Conservation (phyloP, 306 rosid genomes). For the Cicer judaicum region DNA sequence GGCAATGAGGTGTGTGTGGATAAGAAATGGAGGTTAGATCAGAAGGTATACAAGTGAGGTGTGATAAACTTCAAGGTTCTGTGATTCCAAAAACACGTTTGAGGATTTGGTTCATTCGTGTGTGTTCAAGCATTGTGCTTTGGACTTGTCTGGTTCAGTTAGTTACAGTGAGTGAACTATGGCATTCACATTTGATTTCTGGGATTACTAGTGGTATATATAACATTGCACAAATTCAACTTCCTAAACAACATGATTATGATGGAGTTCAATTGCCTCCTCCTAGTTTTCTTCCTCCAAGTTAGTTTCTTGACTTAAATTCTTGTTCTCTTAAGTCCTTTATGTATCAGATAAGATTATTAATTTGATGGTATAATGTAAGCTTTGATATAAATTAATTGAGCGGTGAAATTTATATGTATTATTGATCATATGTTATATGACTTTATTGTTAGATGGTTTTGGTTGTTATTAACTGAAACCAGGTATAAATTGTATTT, state of each 20-base stretch:
- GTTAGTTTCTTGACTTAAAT: constrained; percentile 57
- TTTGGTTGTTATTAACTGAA: constrained; percentile 11
- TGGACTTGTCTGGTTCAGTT: constrained; percentile 97
- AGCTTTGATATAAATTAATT: constrained; percentile 14
- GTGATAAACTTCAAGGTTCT: constrained; percentile 75
- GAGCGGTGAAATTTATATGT: neutral
- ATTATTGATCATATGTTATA: constrained; percentile 27
- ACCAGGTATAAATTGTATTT: constrained; percentile 12
- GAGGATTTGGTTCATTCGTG: constrained; percentile 89
- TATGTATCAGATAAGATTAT: neutral
- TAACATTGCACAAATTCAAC: constrained; percentile 49
- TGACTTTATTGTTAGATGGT: constrained; percentile 12
- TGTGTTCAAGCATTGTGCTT: constrained; percentile 86
- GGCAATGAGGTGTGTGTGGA: constrained; percentile 75
- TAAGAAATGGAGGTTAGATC: constrained; percentile 92
- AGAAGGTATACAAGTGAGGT: constrained; percentile 68
- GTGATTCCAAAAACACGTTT: constrained; percentile 78
- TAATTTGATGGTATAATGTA: neutral
- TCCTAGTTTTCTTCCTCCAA: constrained; percentile 62
- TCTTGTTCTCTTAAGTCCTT: constrained; percentile 22
- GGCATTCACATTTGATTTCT: constrained; percentile 82
- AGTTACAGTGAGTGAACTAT: constrained; percentile 81
- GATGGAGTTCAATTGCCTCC: constrained; percentile 47
- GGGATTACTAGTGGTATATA: constrained; percentile 77
- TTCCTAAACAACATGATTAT: constrained; percentile 39